These are phyloP conservation scores for Akanthomyces lecanii DNA, from an alignment of 2,329 filamentous ascomycete genomes.

Conservation along the genomic window DNA sequence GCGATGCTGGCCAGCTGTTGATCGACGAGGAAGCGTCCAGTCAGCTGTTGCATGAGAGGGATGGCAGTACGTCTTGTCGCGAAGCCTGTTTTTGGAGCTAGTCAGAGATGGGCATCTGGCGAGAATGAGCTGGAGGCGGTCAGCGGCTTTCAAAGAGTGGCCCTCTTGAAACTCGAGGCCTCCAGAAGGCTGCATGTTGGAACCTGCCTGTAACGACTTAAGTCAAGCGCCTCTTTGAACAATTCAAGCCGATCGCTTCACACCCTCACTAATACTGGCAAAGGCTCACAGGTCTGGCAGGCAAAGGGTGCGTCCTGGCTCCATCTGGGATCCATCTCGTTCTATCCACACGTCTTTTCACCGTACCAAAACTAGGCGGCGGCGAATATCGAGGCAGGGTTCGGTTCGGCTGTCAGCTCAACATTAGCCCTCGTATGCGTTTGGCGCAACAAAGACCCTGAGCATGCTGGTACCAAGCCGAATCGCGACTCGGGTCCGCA, in stretches of 20 bases:
- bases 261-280: not conserved
- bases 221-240: not conserved
- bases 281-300: not conserved
- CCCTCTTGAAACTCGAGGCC: not conserved
- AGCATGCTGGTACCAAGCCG: not conserved
- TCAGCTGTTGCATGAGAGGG: constrained; percentile 3
- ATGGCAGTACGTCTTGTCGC: not conserved
- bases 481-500: not conserved
- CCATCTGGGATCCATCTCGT: constrained; percentile 13
- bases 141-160: not conserved
- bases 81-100: not conserved
- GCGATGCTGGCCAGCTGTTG: not conserved
- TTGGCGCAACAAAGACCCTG: not conserved
- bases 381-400: not conserved
- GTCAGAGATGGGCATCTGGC: not conserved
- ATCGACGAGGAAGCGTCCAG: constrained; percentile 7
- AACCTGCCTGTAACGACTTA: not conserved
- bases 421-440: not conserved
- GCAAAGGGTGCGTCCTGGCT: constrained; percentile 5
- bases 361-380: not conserved
- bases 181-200: not conserved
- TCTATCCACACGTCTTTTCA: not conserved
- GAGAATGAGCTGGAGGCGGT: constrained; percentile 1
- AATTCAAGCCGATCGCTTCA: not conserved
- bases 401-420: constrained; percentile 6